Base-by-base conservation (phyloP, 495 filamentous ascomycete species). In the Penicillium maclennaniae region DNA sequence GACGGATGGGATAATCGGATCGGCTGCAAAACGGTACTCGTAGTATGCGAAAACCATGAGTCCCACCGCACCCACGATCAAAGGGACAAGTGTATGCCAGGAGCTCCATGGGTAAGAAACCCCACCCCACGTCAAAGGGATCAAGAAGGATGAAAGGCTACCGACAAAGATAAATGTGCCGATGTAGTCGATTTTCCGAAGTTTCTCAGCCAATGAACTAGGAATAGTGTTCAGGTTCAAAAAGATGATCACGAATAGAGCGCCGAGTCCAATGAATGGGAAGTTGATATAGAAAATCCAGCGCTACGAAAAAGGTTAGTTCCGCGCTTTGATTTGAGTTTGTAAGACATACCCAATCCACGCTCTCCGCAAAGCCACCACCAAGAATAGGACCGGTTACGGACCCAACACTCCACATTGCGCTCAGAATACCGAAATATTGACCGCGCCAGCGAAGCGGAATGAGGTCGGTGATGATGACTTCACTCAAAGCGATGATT, bases 381-480 rank as follows among this genome's bases (percentile, higher is more conserved):
- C 84, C 87, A 9, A 89, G 67, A 37, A 91, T 68, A 4, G 87
- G 87, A 1, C 87, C 87, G 4, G 73, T 71, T 0, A 88, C 85
- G 0, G 80, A 83, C 1, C 87, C 87, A 17, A 90, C 44, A 31
- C 81, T 78, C 83, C 83, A 85, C 77, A 83, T 83, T 9, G 66
- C 74, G 25, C 72, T 73, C 20, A 76, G 52, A 40, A 83, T 73
- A 6, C 79, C 79, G 37, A 71, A 70, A 62, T 79, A 83, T 53
- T 79, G 63, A 17, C 72, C 74, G 39, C 73, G 62, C 14, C 66
- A 61, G 15, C 71, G 56, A 6, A 81, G 61, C 0, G 77, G 75
- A 12, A 80, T 79, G 10, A 91, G 66, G 56, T 90, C 87, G 0
- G 86, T 87, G 41, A 90, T 76, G 16, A 90, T 69, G 19, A 89